Base-by-base conservation (phyloP, 1,284 basidiomycete genomes). In the Gymnopus androsaceus region DNA sequence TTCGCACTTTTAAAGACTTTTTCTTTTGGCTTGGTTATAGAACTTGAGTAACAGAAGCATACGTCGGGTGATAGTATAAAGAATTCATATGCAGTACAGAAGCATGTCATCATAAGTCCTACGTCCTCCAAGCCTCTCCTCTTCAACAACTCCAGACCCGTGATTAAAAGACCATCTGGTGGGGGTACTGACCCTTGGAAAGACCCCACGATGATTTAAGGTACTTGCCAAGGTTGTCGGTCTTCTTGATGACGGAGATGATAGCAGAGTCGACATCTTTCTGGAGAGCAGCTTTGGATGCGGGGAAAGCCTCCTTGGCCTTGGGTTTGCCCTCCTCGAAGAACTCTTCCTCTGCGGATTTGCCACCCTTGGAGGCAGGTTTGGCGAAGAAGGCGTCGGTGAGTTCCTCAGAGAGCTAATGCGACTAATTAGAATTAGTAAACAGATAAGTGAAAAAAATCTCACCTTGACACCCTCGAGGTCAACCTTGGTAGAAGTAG, bases 361-460 rank as follows among this genome's bases (percentile, higher is more conserved):
- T 70, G 61, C 86, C 77, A 59, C 80, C 80, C 74, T 91, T 90
- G 66, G 78, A 73, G 65, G 83, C 75, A 65, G 86, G 73, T 81
- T 97, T 98, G 73, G 88, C 78, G 74, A 99, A 99, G 83, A 98
- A 98, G 47, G 92, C 78, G 74, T 99, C 97, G 78, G 91, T 90
- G 79, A 98, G 80, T 79, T 96, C 94, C 66, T 91, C 85, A 69
- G 93, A 88, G 65, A 94, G 73, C 90, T 92, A 61, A 49, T 33
- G 38, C 51, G 55, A 52, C 55, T 33, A 6, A 61, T 64, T 44
- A 54, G 44, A 46, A 51, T 52, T 17, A 45, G 33, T 51, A 64
- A 60, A 38, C 23, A 46, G 3, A 47, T 45, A 30, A 40, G 33
- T 53, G 49, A 19, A 27, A 27, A 34, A 34, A 64, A 52, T 73